Base-by-base conservation (phyloP, 495 filamentous ascomycete species). In the Tetracladium marchalianum region DNA sequence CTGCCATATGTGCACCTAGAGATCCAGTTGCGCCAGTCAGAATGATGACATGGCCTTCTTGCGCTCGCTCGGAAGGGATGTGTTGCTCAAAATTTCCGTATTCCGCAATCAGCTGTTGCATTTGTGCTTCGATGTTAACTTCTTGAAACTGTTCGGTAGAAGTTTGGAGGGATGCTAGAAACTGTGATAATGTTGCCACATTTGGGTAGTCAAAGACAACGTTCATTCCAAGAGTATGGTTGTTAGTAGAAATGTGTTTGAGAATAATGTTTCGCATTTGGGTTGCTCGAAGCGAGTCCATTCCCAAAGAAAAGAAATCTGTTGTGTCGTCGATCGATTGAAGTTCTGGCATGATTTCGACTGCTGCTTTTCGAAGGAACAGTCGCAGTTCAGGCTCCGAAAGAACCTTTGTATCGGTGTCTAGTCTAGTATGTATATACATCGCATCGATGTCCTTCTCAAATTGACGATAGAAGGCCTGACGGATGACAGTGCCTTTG, bases 201-300 rank as follows among this genome's bases (percentile, higher is more conserved):
- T 64, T 70, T 2, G 67, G 66, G 44, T 70, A 54, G 35, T 73
- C 70, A 18, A 71, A 75, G 1, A 66, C 66, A 37, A 73, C 62
- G 35, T 73, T 69, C 13, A 68, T 62, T 2, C 67, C 58, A 10
- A 79, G 44, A 38, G 50, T 53, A 15, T 60, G 51, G 0, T 44
- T 38, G 10, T 55, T 48, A 8, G 61, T 32, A 18, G 42, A 45
- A 13, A 55, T 12, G 11, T 55, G 52, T 53, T 18, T 47, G 22
- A 43, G 52, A 35, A 38, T 49, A 2, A 53, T 38, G 52, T 16
- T 15, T 36, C 52, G 22, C 11, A 48, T 19, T 17, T 46, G 51
- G 12, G 80, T 73, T 1, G 75, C 73, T 54, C 75, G 70, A 1
- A 80, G 58, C 39, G 73, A 77, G 47, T 80, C 76, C 8, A 78